Conservation (phyloP, 257 asterid genomes). For the Scutellaria galericulata region DNA sequence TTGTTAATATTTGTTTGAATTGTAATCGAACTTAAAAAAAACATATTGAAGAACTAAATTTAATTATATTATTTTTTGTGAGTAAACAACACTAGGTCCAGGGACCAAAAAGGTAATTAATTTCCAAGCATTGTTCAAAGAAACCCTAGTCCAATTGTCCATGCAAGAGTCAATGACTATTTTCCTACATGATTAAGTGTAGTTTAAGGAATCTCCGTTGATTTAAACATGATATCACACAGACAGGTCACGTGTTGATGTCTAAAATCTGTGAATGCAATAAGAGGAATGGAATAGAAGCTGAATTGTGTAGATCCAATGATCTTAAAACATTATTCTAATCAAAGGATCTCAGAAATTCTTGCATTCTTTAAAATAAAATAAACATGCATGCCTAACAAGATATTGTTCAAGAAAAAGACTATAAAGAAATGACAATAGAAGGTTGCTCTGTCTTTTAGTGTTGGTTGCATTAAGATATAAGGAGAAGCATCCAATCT, state of each 20-base stretch:
- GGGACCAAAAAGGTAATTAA: constrained; percentile 33
- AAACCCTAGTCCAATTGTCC: constrained; percentile 22
- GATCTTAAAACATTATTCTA: constrained; percentile 29
- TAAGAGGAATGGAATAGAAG: constrained; percentile 45
- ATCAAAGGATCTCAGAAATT: constrained; percentile 19
- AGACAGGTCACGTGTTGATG: constrained; percentile 48
- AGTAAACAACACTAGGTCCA: not conserved
- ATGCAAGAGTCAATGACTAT: constrained; percentile 33
- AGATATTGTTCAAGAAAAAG: constrained; percentile 49
- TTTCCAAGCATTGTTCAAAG: not conserved
- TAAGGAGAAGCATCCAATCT: constrained; percentile 46
- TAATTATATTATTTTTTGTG: no score
- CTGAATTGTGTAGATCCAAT: constrained; percentile 44
- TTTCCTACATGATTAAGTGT: constrained; percentile 33
- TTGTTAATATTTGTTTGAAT: no score
- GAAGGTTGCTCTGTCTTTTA: constrained; percentile 73
- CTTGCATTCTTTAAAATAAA: constrained; percentile 6
- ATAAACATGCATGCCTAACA: constrained; percentile 32
- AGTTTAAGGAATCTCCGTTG: constrained; percentile 48
- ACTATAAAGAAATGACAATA: constrained; percentile 29
- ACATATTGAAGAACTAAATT: no score
- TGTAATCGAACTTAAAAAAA: no score
- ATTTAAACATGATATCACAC: constrained; percentile 30
- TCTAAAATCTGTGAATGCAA: constrained; percentile 31
- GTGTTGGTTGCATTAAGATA: constrained; percentile 48